Percentiles rank a stretch among this genome's conserved stretches.
Evolutionary conservation across 2,329 filamentous ascomycete genomes (phyloP).

Genomic region (Fusarium pininemorale): DNA sequence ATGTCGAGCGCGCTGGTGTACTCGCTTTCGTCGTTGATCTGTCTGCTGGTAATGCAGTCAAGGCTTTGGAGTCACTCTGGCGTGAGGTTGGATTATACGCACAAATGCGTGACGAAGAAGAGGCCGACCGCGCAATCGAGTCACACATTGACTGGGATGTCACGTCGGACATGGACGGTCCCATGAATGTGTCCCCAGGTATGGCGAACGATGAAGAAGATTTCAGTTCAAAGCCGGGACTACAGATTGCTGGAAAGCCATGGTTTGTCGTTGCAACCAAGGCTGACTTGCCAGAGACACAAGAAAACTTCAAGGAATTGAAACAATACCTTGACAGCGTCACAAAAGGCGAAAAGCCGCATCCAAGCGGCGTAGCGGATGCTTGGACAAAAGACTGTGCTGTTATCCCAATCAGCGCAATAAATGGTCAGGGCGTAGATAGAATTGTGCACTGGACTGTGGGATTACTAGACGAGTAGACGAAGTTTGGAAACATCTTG

Average conservation of each 20-base stretch:
- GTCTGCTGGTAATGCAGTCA: conserved; percentile 78
- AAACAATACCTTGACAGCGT: conserved; percentile 76
- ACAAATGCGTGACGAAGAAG: conserved; percentile 77
- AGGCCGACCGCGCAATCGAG: conserved; percentile 70
- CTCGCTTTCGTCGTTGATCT: conserved; percentile 95
- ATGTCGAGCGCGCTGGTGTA: conserved; percentile 92
- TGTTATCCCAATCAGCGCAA: conserved; percentile 88
- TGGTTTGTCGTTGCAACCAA: conserved; percentile 98
- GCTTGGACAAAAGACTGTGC: conserved; percentile 70
- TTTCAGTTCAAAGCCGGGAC: conserved; percentile 44
- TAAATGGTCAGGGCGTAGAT: conserved; percentile 84
- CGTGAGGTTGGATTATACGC: conserved; percentile 89
- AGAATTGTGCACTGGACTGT: conserved; percentile 77
- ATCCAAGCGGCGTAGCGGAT: conserved; percentile 74
- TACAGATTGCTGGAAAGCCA: conserved; percentile 90
- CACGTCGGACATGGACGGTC: conserved; percentile 53
- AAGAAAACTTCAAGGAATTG: conserved; percentile 77
- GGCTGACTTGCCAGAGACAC: conserved; percentile 81
- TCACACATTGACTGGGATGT: conserved; percentile 67
- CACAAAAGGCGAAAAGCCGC: conserved; percentile 67
- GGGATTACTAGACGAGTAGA: conserved; percentile 66
- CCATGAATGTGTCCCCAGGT: conserved; percentile 39
- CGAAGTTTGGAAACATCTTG: conserved; percentile 2
- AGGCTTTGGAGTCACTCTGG: conserved; percentile 85
- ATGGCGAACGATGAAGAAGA: conserved; percentile 19